Evolutionary conservation across 345 rosid species (phyloP), one percentile per base, ranked within the genome.

Genomic region (Capsella bursapastoris): DNA sequence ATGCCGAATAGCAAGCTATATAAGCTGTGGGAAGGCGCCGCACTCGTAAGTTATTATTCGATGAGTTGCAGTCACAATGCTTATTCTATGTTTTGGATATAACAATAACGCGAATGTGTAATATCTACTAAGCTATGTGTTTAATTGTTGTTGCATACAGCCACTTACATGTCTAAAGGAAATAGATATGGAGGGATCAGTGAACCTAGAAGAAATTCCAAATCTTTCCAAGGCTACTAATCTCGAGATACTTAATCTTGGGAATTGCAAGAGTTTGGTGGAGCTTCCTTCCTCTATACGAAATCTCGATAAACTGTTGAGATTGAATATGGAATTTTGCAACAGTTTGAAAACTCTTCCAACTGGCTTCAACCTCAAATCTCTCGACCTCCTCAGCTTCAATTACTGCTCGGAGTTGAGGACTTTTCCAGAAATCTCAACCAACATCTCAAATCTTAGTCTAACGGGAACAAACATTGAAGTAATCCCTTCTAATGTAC

Each of bases 401-500:
- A 0, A 0, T 0, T 6, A 32, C 0, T 61, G 66, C 66, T 22
- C 16, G 1, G 2, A 10, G 50, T 13, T 61, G 18, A 61, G 7
- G 49, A 61, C 18, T 7, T 61, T 61, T 25, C 66, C 66, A 0
- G 18, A 40, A 6, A 6, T 40, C 48, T 25, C 66, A 13, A 43
- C 47, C 15, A 43, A 13, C 47, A 43, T 43, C 47, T 43, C 50
- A 61, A 0, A 0, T 2, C 32, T 60, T 5, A 0, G 3, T 22
- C 16, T 60, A 6, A 0, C 4, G 2, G 2, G 3, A 3, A 59
- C 47, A 59, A 0, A 31, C 6, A 61, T 61, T 0, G 65, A 27
- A 10, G 66, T n/a, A 8, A 22, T 73, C 16, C 75, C 83, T 16
- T 18, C 68, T 28, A 41, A 15, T 5, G 51, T 69, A 7, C 8